Evolutionary conservation across 257 asterid species (phyloP).

Genomic region (Cynanchum wilfordii): DNA sequence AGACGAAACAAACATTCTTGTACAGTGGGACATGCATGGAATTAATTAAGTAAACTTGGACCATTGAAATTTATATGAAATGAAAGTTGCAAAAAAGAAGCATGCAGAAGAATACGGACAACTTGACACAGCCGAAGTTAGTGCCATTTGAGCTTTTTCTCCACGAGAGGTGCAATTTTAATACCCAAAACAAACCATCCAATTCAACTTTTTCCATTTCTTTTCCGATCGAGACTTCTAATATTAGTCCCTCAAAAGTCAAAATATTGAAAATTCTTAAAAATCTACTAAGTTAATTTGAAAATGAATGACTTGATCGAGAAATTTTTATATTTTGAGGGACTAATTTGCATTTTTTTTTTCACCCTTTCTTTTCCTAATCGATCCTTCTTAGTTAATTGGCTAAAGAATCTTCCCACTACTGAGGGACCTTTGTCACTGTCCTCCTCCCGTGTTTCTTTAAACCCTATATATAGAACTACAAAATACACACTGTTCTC

Average conservation of each 20-base stretch:
- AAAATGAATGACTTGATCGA: too few relatives aligned
- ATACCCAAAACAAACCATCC: slow-evolving; percentile 1
- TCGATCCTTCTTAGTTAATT: background rate
- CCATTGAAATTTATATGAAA: slow-evolving; percentile 3
- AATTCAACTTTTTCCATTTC: background rate
- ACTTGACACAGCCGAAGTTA: slow-evolving; percentile 2
- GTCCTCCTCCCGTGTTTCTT: background rate
- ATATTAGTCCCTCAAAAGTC: too few relatives aligned
- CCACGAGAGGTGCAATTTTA: background rate
- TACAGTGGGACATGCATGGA: slow-evolving; percentile 1
- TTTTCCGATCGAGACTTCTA: too few relatives aligned
- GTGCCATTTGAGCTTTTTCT: slow-evolving; percentile 8
- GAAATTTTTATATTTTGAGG: too few relatives aligned
- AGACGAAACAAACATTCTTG: background rate
- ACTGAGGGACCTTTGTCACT: slow-evolving; percentile 13
- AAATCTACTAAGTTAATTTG: too few relatives aligned
- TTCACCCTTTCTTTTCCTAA: background rate
- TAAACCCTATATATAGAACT: slow-evolving; percentile 4
- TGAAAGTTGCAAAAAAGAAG: background rate
- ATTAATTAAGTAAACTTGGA: background rate
- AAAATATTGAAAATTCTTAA: too few relatives aligned
- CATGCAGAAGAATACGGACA: slow-evolving; percentile 7
- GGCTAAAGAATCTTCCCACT: slow-evolving; percentile 7
- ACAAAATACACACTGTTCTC: background rate
- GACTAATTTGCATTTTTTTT: background rate